A percentile compares a stretch with the other conserved stretches of the same genome.
Conservation (phyloP, 2,329 filamentous ascomycete species). For the Alternaria longipes region DNA sequence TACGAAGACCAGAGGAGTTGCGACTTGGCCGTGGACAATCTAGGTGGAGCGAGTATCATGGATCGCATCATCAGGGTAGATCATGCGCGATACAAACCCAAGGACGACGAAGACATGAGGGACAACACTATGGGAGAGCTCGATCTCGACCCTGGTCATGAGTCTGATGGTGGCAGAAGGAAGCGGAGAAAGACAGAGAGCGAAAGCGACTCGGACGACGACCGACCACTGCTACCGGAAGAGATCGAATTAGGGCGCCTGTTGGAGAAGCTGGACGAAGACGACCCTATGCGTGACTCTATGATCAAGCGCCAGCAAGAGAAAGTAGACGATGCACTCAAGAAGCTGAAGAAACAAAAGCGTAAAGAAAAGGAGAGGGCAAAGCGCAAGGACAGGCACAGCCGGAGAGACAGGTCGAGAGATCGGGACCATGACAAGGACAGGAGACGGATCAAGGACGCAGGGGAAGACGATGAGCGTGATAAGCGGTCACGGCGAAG, state of each 20-base stretch:
- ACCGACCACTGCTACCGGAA: constrained; percentile 76
- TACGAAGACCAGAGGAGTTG: constrained; percentile 98
- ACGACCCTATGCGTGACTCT: constrained; percentile 96
- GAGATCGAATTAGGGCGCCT: constrained; percentile 81
- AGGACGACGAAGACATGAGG: constrained; percentile 77
- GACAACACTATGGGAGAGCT: constrained; percentile 65
- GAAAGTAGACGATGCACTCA: constrained; percentile 77
- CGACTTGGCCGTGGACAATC: constrained; percentile 94
- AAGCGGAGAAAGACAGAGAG: constrained; percentile 58
- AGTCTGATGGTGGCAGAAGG: constrained; percentile 59
- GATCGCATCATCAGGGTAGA: constrained; percentile 87
- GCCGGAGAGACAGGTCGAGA: constrained; percentile 35
- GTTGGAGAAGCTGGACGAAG: constrained; percentile 84
- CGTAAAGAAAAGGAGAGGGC: constrained; percentile 58
- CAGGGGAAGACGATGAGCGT: constrained; percentile 19
- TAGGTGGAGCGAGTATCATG: constrained; percentile 84
- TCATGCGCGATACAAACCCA: constrained; percentile 88
- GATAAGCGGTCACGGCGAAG: constrained; percentile 23
- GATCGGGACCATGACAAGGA: constrained; percentile 35
- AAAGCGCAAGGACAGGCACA: constrained; percentile 48
- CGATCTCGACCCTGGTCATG: constrained; percentile 42
- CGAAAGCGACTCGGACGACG: constrained; percentile 52
- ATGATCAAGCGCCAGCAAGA: constrained; percentile 91
- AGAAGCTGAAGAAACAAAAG: constrained; percentile 61
- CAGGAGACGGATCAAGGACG: constrained; percentile 33